Conservation (phyloP, 2,329 filamentous ascomycete species). For the Plenodomus biglobosus region DNA sequence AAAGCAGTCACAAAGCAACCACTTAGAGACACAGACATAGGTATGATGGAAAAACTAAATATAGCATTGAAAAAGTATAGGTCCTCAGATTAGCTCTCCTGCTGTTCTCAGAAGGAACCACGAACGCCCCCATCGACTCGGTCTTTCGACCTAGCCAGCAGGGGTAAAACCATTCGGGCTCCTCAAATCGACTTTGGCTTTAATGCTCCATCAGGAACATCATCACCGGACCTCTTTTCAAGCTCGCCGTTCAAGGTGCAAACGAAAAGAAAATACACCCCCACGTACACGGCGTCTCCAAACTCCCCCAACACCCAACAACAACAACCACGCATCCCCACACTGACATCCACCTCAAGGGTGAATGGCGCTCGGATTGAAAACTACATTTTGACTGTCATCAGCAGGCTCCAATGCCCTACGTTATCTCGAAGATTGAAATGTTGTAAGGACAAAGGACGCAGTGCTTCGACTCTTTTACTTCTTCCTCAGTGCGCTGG, state of each 20-base stretch:
- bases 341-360: constrained; percentile 13
- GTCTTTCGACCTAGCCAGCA: constrained; percentile 12
- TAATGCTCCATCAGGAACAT: constrained; percentile 36
- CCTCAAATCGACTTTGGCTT: constrained; percentile 41
- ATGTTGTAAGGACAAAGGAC: constrained; percentile 1
- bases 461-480: constrained; percentile 40
- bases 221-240: constrained; percentile 36
- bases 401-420: constrained; percentile 24
- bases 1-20: neutral
- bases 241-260: constrained; percentile 14
- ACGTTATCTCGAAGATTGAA: constrained; percentile 11
- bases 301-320: constrained; percentile 17
- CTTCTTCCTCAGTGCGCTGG: constrained; percentile 35
- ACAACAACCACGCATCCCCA: constrained; percentile 33
- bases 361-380: constrained; percentile 40
- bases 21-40: neutral
- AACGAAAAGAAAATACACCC: constrained; percentile 8
- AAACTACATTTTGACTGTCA: constrained; percentile 38
- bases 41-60: neutral
- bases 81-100: constrained; percentile 44
- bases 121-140: constrained; percentile 11
- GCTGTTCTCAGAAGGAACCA: constrained; percentile 37
- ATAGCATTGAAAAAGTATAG: constrained; percentile 9
- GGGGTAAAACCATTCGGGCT: constrained; percentile 18
- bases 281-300: constrained; percentile 13